Evolutionary conservation across 495 filamentous ascomycete genomes (phyloP).

Genomic region (Arthonia radiata): DNA sequence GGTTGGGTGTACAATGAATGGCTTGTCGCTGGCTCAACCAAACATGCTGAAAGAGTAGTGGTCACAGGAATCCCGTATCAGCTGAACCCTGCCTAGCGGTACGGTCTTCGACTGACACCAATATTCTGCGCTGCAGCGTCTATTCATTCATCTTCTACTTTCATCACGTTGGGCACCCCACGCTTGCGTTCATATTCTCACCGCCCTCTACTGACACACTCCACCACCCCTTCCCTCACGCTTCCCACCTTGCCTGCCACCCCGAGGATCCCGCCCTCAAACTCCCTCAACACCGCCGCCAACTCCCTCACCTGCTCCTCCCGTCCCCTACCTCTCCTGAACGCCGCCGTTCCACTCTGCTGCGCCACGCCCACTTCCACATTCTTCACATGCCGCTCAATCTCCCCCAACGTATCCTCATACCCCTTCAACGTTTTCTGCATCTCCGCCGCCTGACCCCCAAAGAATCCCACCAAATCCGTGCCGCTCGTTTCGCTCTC

Average conservation of each 20-base stretch:
- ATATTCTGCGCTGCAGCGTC: too few relatives aligned
- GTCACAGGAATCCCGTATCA: too few relatives aligned
- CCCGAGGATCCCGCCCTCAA: constrained; percentile 53
- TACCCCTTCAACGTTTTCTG: constrained; percentile 37
- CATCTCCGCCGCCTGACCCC: constrained; percentile 46
- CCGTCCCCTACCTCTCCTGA: constrained; percentile 24
- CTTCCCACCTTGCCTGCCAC: constrained; percentile 46
- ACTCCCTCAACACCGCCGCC: constrained; percentile 43
- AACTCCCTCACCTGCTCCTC: constrained; percentile 30
- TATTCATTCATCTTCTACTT: too few relatives aligned
- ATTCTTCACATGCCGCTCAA: constrained; percentile 56
- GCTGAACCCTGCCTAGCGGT: too few relatives aligned
- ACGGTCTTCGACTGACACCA: too few relatives aligned
- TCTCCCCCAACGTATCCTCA: constrained; percentile 45
- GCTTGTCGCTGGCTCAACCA: too few relatives aligned
- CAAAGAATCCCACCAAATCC: constrained; percentile 54
- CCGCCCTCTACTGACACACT: too few relatives aligned
- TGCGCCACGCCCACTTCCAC: constrained; percentile 45
- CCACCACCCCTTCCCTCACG: constrained; percentile 41
- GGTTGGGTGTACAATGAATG: too few relatives aligned
- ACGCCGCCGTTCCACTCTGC: constrained; percentile 42
- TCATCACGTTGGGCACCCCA: too few relatives aligned
- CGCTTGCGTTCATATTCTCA: too few relatives aligned
- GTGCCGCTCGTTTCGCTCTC: constrained; percentile 14
- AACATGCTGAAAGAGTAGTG: too few relatives aligned